phyloP scores from a whole-genome alignment of 1,284 basidiomycete species.

The Kalmanozyma brasiliensis region DNA sequence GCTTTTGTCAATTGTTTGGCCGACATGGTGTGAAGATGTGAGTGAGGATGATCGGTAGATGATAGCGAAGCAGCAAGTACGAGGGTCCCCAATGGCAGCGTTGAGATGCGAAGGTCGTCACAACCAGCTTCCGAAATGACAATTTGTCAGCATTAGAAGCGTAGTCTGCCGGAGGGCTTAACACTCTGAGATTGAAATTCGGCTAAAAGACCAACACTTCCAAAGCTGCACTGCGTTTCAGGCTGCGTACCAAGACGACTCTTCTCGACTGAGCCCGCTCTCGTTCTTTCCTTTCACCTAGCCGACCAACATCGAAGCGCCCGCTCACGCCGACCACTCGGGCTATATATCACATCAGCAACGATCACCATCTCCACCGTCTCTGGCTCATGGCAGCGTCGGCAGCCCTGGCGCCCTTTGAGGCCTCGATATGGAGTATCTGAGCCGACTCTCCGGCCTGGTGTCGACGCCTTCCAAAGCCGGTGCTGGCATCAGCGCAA shows the following conservation, averaged over 20 bases:
- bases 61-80: constrained; percentile 4
- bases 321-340: no score
- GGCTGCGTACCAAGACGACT: no score
- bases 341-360: no score
- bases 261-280: no score
- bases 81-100: constrained; percentile 1
- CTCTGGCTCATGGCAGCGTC: constrained; percentile 6
- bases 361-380: neutral
- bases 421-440: constrained; percentile 41
- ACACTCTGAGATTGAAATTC: neutral
- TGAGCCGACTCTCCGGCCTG: constrained; percentile 46
- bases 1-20: constrained; percentile 58
- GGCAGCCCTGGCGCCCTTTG: constrained; percentile 7
- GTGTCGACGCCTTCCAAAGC: constrained; percentile 43
- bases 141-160: constrained; percentile 35
- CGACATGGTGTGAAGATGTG: constrained; percentile 43
- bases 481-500: constrained; percentile 22
- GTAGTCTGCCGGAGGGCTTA: neutral
- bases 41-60: constrained; percentile 8
- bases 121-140: neutral
- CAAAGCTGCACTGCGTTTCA: no score
- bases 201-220: constrained; percentile 19
- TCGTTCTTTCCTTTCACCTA: no score
- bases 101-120: constrained; percentile 2
- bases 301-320: constrained; percentile 1